Evolutionary conservation across 805 yeast species (phyloP).

Genomic region (Blastobotrys parvus): DNA sequence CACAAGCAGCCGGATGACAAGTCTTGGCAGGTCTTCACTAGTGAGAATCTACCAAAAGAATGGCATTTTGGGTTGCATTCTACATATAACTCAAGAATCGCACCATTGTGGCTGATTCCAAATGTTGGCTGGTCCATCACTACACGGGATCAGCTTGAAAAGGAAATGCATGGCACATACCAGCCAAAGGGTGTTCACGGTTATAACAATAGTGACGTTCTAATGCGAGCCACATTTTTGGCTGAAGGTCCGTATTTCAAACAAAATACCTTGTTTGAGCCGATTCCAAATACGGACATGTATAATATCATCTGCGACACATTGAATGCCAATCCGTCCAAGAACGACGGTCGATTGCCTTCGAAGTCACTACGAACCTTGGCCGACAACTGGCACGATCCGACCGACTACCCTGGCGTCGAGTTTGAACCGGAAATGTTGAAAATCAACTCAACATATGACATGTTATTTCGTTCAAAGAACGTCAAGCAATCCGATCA

Average conservation of each 20-base stretch:
- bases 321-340: slow-evolving; percentile 41
- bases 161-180: slow-evolving; percentile 38
- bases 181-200: slow-evolving; percentile 79
- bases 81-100: slow-evolving; percentile 51
- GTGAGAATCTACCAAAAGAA: slow-evolving; percentile 46
- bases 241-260: slow-evolving; percentile 76
- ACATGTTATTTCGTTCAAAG: slow-evolving; percentile 12
- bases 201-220: slow-evolving; percentile 62
- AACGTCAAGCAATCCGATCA: too few species aligned
- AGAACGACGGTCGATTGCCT: slow-evolving; percentile 46
- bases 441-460: slow-evolving; percentile 25
- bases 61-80: slow-evolving; percentile 46
- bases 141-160: slow-evolving; percentile 47
- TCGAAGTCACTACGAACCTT: slow-evolving; percentile 17
- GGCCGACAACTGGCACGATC: slow-evolving; percentile 23
- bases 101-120: slow-evolving; percentile 83
- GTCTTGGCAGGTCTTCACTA: slow-evolving; percentile 39
- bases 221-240: slow-evolving; percentile 78
- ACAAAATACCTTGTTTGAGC: slow-evolving; percentile 34
- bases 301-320: slow-evolving; percentile 70
- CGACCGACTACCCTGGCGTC: slow-evolving; percentile 27
- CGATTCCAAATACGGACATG: slow-evolving; percentile 65
- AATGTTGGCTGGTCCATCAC: slow-evolving; percentile 71
- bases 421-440: slow-evolving; percentile 21
- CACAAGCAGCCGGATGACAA: slow-evolving; percentile 15